Evolutionary conservation across 805 yeast genomes (phyloP).

Genomic region (Kodamaea fukazawae): DNA sequence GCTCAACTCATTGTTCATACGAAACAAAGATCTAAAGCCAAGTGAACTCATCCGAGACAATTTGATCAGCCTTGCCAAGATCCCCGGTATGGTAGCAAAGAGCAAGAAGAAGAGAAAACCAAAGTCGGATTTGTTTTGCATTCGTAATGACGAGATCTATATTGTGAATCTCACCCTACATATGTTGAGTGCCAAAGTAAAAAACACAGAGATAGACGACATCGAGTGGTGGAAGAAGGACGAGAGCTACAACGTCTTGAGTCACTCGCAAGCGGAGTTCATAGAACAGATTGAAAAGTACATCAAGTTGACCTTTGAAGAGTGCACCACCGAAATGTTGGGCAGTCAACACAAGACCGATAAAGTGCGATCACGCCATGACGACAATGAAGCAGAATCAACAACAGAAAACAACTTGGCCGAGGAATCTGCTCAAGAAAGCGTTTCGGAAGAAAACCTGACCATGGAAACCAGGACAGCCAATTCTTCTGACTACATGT

Average conservation of each 20-base stretch:
- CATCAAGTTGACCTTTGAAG: conserved; percentile 15
- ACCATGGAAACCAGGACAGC: too few species aligned
- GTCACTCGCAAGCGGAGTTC: conserved; percentile 26
- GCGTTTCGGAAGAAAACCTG: too few species aligned
- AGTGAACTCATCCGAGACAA: conserved; percentile 34
- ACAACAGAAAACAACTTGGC: too few species aligned
- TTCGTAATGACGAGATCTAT: conserved; percentile 27
- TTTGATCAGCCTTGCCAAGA: conserved; percentile 27
- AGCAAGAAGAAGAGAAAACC: conserved; percentile 6
- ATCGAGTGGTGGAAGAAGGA: conserved; percentile 18
- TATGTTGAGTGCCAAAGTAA: conserved; percentile 14
- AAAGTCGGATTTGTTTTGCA: conserved; percentile 5
- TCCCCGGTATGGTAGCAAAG: conserved; percentile 3
- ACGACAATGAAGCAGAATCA: too few species aligned
- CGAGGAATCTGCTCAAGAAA: too few species aligned
- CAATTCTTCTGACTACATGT: too few species aligned
- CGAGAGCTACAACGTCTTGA: conserved; percentile 27
- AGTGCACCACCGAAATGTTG: conserved; percentile 15
- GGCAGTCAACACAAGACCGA: conserved; percentile 4
- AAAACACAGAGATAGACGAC: conserved; percentile 2
- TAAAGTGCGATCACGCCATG: conserved; percentile 3
- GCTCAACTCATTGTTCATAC: conserved; percentile 31
- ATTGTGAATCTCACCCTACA: conserved; percentile 29
- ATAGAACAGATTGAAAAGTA: conserved; percentile 26
- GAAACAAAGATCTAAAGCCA: conserved; percentile 29